Evolutionary conservation across 768 basidiomycete species (phyloP).

Genomic region (Omphalotus guepiniiformis): DNA sequence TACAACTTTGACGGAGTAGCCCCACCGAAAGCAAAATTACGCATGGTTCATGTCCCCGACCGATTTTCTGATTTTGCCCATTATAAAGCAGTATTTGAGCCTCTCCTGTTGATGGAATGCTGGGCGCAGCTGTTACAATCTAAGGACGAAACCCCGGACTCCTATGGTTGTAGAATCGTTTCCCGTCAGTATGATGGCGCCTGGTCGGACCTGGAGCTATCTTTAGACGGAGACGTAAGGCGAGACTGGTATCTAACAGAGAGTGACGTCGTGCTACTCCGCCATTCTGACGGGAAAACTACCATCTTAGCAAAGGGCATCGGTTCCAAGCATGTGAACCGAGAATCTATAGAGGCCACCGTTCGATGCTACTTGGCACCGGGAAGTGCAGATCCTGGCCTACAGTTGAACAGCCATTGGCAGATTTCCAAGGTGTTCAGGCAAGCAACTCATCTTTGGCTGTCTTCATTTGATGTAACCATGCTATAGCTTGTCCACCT

Average conservation of each 20-base stretch:
- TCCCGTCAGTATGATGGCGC: constrained; percentile 73
- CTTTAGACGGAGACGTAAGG: constrained; percentile 51
- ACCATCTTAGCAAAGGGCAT: constrained; percentile 68
- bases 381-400: constrained; percentile 48
- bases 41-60: constrained; percentile 50
- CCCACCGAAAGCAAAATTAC: constrained; percentile 50
- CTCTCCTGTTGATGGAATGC: constrained; percentile 81
- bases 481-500: constrained; percentile 70
- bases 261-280: constrained; percentile 80
- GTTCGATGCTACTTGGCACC: constrained; percentile 49
- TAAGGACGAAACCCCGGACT: constrained; percentile 58
- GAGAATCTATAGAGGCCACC: constrained; percentile 48
- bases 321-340: constrained; percentile 20
- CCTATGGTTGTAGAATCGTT: constrained; percentile 58
- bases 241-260: constrained; percentile 77
- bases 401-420: constrained; percentile 69
- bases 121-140: constrained; percentile 86
- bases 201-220: constrained; percentile 77
- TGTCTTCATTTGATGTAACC: too few species aligned
- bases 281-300: constrained; percentile 48
- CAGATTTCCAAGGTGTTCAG: constrained; percentile 74
- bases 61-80: constrained; percentile 59
- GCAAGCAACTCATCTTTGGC: constrained; percentile 36
- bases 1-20: constrained; percentile 62
- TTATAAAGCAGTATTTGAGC: constrained; percentile 76